These are phyloP conservation scores for Hortaea werneckii DNA, from an alignment of 2,329 filamentous ascomycete genomes.

Conservation along the genomic window DNA sequence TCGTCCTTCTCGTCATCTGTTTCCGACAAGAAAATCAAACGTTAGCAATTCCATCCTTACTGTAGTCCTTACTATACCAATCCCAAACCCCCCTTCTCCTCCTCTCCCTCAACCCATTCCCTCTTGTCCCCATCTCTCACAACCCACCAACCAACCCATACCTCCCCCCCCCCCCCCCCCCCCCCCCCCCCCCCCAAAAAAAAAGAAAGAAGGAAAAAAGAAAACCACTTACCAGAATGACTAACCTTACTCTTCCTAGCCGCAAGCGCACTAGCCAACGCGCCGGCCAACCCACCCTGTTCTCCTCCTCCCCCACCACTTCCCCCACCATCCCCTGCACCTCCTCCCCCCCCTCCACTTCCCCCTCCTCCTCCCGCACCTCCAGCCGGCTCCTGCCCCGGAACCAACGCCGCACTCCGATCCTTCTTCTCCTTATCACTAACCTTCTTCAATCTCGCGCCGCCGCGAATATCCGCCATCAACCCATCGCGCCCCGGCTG, in stretches of 20 bases:
- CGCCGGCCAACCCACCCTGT: slow-evolving; percentile 36
- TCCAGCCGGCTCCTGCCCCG: slow-evolving; percentile 43
- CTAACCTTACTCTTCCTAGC: slow-evolving; percentile 88
- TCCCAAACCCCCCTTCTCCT: no score
- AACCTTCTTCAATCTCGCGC: slow-evolving; percentile 61
- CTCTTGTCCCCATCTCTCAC: no score
- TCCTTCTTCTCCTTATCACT: slow-evolving; percentile 60
- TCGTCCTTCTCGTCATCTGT: slow-evolving; percentile 68
- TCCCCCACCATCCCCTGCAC: slow-evolving; percentile 26
- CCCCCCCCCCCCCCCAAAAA: no score
- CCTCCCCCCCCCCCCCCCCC: no score
- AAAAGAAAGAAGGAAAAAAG: slow-evolving; percentile 7
- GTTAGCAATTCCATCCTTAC: slow-evolving; percentile 16
- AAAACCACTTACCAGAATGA: slow-evolving; percentile 68
- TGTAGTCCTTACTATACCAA: neutral
- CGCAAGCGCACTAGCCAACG: slow-evolving; percentile 70
- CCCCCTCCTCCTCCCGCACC: no score
- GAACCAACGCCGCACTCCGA: slow-evolving; percentile 55
- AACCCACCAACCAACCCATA: no score
- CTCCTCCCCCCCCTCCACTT: slow-evolving; percentile 26
- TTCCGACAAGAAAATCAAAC: neutral
- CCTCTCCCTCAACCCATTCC: no score
- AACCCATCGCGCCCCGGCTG: slow-evolving; percentile 47
- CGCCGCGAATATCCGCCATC: slow-evolving; percentile 61
- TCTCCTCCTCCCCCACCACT: slow-evolving; percentile 47